phyloP scores from a whole-genome alignment of 192 early-diverging fungal genomes.

The Geranomyces michiganensis region DNA sequence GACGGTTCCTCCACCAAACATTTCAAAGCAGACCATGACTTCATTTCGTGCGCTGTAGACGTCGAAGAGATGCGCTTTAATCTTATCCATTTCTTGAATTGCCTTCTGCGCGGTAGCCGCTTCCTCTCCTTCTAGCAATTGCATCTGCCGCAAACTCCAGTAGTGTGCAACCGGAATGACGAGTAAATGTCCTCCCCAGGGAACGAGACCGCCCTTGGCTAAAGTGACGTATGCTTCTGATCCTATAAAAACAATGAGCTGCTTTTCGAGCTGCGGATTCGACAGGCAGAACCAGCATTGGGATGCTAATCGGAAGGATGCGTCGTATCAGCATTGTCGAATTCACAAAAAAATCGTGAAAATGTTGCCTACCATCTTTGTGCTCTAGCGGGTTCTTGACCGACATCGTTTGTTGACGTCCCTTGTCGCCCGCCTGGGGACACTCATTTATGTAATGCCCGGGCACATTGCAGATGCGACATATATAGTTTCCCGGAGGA shows the following conservation, averaged over 20 bases:
- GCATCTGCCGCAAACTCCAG: conserved; percentile 26
- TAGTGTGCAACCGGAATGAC: conserved; percentile 69
- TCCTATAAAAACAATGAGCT: conserved; percentile 84
- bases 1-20: conserved; percentile 55
- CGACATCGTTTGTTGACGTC: not conserved
- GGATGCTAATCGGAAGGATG: conserved; percentile 23
- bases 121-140: conserved; percentile 29
- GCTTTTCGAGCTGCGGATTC: conserved; percentile 87
- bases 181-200: conserved; percentile 82
- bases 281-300: conserved; percentile 97
- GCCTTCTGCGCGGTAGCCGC: conserved; percentile 18
- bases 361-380: conserved; percentile 1
- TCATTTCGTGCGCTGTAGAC: conserved; percentile 41
- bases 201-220: conserved; percentile 84
- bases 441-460: conserved; percentile 59
- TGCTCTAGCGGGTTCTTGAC: not conserved
- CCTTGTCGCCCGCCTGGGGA: conserved; percentile 33
- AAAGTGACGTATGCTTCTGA: conserved; percentile 80
- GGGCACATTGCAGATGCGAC: conserved; percentile 52
- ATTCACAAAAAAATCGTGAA: not conserved
- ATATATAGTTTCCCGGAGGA: conserved; percentile 51
- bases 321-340: not conserved
- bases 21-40: conserved; percentile 75
- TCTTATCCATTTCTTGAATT: conserved; percentile 38
- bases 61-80: conserved; percentile 21